Evolutionary conservation across 2,329 filamentous ascomycete genomes (phyloP), one percentile per base, ranked within the genome.

Genomic region (Dissoconium aciculare): DNA sequence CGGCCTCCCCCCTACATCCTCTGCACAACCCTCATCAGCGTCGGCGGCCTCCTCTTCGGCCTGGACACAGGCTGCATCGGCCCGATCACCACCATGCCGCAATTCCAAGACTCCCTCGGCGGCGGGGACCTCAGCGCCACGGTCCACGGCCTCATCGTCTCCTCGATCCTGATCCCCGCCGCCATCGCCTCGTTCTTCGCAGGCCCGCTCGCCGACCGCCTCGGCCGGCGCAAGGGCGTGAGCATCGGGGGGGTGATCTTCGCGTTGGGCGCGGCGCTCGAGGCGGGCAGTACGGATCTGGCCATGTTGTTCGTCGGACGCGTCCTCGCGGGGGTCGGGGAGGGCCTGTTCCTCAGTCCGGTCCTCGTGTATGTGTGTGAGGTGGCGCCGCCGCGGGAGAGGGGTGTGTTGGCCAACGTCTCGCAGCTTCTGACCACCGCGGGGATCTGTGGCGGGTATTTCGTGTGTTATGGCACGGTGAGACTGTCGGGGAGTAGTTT

Each of bases 111-210:
- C 3, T 54, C 56, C 5, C 65, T 70, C 15, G 66, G 65, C 0
- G n/a, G n/a, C n/a, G n/a, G n/a, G n/a, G 41, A 44, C 4, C 51
- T 66, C 17, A 64, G 64, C 1, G 53, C 66, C 2, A 60, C 58
- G 0, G 47, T 68, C 6, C 62, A 66, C 29, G 68, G 69, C 0
- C 54, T 71, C 11, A 59, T 66, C 1, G 66, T 73, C 3, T 71
- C 68, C 1, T 58, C 60, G 4, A 66, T 72, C 29, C 50, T 71
- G 15, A 55, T 76, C 16, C 65, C 70, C 0, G 71, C 67, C 4
- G 63, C 63, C 0, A 45, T 72, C 8, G 65, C 69, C 2, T 70
- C 70, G 1, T 54, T 74, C 19, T 66, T 74, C 34, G 68, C 67
- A 0, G 63, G 72, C 0, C 58, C 66, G 36, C 55, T 40, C 10